These are phyloP conservation scores for Cicer chorassanicum DNA, from an alignment of 306 rosid genomes.

Conservation along the genomic window DNA sequence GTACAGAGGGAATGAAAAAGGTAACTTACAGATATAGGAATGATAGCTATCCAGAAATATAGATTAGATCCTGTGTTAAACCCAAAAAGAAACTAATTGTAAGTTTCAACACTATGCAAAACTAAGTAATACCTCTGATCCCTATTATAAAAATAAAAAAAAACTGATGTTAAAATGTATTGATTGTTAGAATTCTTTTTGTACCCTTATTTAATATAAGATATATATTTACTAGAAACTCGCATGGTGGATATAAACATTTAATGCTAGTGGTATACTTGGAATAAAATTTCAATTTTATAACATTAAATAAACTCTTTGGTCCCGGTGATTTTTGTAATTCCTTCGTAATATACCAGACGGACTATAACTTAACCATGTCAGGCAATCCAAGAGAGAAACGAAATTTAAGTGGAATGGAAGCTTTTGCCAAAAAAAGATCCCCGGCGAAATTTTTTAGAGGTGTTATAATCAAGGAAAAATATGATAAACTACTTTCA, in stretches of 20 bases:
- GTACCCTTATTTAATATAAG: too few species aligned
- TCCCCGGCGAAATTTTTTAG: neutral
- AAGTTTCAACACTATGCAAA: constrained; percentile 43
- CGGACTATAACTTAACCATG: neutral
- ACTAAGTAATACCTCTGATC: constrained; percentile 9
- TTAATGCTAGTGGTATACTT: too few species aligned
- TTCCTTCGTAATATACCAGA: too few species aligned
- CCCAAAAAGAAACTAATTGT: constrained; percentile 21
- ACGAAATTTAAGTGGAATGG: constrained; percentile 6
- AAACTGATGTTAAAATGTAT: too few species aligned
- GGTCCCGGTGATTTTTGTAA: too few species aligned
- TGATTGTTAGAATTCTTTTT: too few species aligned
- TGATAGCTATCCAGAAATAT: constrained; percentile 95
- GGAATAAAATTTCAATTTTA: too few species aligned
- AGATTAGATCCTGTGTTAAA: constrained; percentile 83
- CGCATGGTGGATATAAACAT: too few species aligned
- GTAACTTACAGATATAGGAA: constrained; percentile 78
- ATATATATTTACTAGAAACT: too few species aligned
- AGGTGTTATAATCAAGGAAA: constrained; percentile 21
- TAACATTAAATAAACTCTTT: too few species aligned
- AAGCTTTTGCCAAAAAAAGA: constrained; percentile 23
- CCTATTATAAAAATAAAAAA: too few species aligned
- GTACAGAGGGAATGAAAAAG: constrained; percentile 30
- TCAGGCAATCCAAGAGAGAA: constrained; percentile 28
- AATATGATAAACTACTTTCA: constrained; percentile 4